These are phyloP conservation scores for Coemansia sp. DNA, from an alignment of 192 early-diverging fungal genomes.

Conservation along the genomic window DNA sequence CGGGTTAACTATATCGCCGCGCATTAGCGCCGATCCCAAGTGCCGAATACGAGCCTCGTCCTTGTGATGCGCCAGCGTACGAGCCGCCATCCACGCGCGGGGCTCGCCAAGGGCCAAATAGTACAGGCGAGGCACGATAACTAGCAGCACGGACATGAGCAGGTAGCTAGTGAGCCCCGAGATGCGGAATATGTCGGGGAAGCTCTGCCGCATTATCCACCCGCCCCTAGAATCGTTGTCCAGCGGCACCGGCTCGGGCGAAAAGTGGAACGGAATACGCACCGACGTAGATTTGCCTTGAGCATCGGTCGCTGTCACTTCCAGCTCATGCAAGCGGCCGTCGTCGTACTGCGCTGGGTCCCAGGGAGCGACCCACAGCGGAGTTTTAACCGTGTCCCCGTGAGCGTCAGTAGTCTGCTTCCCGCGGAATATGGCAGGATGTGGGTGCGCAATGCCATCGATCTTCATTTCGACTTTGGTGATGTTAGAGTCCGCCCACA, in stretches of 20 bases:
- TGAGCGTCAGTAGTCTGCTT: conserved; percentile 28
- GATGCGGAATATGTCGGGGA: conserved; percentile 56
- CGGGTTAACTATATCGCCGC: conserved; percentile 12
- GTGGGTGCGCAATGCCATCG: conserved; percentile 52
- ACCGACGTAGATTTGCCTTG: conserved; percentile 53
- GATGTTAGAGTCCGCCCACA: conserved; percentile 60
- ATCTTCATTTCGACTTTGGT: conserved; percentile 49
- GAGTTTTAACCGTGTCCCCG: conserved; percentile 44
- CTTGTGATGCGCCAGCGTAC: conserved; percentile 24
- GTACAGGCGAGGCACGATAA: conserved; percentile 27
- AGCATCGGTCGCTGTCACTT: conserved; percentile 61
- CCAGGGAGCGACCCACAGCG: conserved; percentile 75
- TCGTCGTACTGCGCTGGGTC: conserved; percentile 68
- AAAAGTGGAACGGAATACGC: conserved; percentile 64
- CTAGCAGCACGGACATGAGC: conserved; percentile 45
- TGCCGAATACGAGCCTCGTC: conserved; percentile 19
- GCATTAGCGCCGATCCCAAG: conserved; percentile 8
- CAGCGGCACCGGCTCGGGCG: conserved; percentile 57
- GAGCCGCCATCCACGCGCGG: conserved; percentile 15
- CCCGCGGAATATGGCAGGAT: conserved; percentile 52
- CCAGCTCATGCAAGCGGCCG: conserved; percentile 59
- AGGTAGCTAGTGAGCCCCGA: conserved; percentile 31
- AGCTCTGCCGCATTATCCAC: conserved; percentile 67
- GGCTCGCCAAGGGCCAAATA: conserved; percentile 2
- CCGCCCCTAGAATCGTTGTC: conserved; percentile 65